Percentiles rank a stretch among this genome's conserved stretches.
phyloP scores from a whole-genome alignment of 2,329 filamentous ascomycete genomes.

The Fusarium armeniacum region DNA sequence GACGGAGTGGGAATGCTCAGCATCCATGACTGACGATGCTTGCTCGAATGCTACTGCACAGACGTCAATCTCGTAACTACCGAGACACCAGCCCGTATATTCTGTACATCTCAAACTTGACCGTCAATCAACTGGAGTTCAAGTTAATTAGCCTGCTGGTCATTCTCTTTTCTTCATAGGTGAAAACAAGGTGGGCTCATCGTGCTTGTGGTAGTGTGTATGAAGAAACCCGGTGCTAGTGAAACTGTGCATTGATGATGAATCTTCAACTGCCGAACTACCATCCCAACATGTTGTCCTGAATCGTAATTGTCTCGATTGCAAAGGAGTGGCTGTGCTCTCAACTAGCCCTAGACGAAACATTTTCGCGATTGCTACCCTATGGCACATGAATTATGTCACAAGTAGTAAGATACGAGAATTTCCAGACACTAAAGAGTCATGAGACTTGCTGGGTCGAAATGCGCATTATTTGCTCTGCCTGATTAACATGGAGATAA shows the following conservation, averaged over 20 bases:
- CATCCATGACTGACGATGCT: not conserved
- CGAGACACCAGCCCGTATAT: constrained; percentile 5
- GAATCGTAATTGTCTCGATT: not conserved
- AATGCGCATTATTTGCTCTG: not conserved
- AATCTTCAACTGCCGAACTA: not conserved
- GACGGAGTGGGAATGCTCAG: not conserved
- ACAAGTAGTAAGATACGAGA: not conserved
- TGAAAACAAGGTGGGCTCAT: not conserved
- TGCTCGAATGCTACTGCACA: constrained; percentile 3
- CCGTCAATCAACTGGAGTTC: no score
- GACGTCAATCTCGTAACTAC: constrained; percentile 1
- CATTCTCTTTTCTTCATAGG: not conserved
- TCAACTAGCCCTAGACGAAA: not conserved
- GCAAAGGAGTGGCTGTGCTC: not conserved
- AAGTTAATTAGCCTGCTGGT: not conserved
- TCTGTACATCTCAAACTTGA: not conserved
- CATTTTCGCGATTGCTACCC: not conserved
- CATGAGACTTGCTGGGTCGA: not conserved
- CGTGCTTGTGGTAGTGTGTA: not conserved
- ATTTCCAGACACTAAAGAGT: not conserved
- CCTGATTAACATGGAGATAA: no score
- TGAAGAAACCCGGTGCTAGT: not conserved
- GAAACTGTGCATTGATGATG: not conserved
- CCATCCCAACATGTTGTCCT: not conserved
- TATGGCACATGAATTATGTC: not conserved